phyloP scores from a whole-genome alignment of 495 filamentous ascomycete genomes.

The Aspergillus asperescens region DNA sequence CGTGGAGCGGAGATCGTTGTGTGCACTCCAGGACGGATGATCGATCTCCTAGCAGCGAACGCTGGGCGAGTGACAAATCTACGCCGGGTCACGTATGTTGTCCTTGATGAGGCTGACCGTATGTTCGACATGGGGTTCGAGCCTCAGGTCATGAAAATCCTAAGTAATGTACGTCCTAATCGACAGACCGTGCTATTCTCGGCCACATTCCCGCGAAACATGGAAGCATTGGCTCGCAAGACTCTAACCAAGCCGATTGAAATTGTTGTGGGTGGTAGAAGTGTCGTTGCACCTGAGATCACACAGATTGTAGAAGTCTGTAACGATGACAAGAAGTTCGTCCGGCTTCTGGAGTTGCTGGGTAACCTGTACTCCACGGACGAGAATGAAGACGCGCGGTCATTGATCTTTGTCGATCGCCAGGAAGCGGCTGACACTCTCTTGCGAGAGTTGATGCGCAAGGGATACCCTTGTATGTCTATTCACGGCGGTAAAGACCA shows the following conservation, averaged over 20 bases:
- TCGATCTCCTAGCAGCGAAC: constrained; percentile 91
- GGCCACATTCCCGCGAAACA: constrained; percentile 90
- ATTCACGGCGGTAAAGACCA: constrained; percentile 97
- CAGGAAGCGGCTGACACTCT: constrained; percentile 91
- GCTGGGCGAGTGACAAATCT: constrained; percentile 88
- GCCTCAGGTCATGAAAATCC: constrained; percentile 95
- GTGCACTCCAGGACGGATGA: constrained; percentile 93
- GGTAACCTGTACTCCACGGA: constrained; percentile 79
- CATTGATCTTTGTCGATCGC: constrained; percentile 89
- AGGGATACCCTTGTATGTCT: constrained; percentile 90
- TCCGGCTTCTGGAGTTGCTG: constrained; percentile 76
- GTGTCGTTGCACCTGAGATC: constrained; percentile 91
- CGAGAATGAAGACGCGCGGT: constrained; percentile 75
- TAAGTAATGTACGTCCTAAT: constrained; percentile 83
- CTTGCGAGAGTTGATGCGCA: constrained; percentile 73
- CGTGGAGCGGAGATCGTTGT: constrained; percentile 93
- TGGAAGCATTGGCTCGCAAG: constrained; percentile 88
- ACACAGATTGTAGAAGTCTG: constrained; percentile 89
- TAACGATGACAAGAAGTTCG: constrained; percentile 76
- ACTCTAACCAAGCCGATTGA: constrained; percentile 80
- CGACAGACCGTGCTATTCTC: constrained; percentile 94
- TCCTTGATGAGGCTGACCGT: constrained; percentile 94
- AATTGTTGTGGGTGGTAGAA: constrained; percentile 85
- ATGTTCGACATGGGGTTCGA: constrained; percentile 99
- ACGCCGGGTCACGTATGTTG: constrained; percentile 81